phyloP scores from a whole-genome alignment of 2,329 filamentous ascomycete species.

The Coniochaeta prunicola region DNA sequence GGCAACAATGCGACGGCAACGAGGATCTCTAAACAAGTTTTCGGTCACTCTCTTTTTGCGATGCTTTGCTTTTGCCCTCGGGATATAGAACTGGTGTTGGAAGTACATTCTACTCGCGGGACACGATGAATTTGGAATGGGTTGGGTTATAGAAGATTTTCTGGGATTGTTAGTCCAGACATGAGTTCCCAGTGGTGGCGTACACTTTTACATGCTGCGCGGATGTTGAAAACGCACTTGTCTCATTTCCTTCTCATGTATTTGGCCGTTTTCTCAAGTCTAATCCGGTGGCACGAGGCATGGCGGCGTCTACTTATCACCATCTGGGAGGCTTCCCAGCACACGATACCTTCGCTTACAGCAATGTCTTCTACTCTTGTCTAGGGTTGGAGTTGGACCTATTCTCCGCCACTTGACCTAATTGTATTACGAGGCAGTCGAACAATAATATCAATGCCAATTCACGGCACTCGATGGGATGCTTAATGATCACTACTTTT shows the following conservation, averaged over 20 bases:
- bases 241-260: background rate
- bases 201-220: background rate
- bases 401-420: background rate
- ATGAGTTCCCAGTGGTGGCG: background rate
- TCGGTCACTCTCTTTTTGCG: conserved; percentile 4
- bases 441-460: background rate
- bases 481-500: background rate
- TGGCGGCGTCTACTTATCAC: background rate
- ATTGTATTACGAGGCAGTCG: background rate
- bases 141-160: conserved; percentile 1
- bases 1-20: conserved; percentile 59
- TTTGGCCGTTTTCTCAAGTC: background rate
- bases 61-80: background rate
- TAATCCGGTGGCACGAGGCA: background rate
- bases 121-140: background rate
- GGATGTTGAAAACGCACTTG: background rate
- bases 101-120: background rate
- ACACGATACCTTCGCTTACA: background rate
- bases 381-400: background rate
- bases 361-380: background rate
- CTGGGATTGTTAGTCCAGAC: background rate
- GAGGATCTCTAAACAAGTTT: conserved; percentile 37
- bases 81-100: conserved; percentile 3
- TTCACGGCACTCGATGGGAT: background rate
- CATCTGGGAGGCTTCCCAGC: background rate